A percentile compares a stretch with the other conserved stretches of the same genome.
phyloP scores from a whole-genome alignment of 208 protist genomes.

The Naegleria fowleri region DNA sequence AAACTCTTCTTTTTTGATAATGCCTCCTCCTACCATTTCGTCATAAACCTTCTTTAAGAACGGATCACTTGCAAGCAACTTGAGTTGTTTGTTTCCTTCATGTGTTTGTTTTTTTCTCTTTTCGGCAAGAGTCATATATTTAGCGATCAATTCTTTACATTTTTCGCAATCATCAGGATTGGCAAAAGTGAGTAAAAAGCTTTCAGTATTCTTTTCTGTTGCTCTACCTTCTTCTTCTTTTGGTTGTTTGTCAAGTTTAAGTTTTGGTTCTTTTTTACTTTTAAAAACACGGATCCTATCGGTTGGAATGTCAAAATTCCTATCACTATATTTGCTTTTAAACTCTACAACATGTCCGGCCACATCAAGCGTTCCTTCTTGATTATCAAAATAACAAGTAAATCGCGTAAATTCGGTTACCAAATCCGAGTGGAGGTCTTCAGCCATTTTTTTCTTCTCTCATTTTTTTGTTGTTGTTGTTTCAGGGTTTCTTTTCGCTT shows the following conservation, averaged over 20 bases:
- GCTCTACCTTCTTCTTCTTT: background rate
- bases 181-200: background rate
- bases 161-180: background rate
- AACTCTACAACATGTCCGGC: background rate
- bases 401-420: background rate
- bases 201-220: conserved; percentile 7
- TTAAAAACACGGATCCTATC: background rate
- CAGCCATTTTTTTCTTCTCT: background rate
- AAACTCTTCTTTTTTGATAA: conserved; percentile 4
- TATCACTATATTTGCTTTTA: conserved; percentile 7
- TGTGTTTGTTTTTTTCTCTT: background rate
- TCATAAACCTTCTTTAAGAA: background rate
- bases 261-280: conserved; percentile 13
- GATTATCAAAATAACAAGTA: background rate
- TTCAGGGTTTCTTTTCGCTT: no score
- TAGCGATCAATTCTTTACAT: background rate
- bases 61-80: background rate
- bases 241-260: background rate
- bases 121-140: background rate
- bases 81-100: background rate
- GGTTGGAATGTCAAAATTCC: background rate
- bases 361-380: background rate
- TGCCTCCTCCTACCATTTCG: background rate
- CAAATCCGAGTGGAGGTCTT: background rate
- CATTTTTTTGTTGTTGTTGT: no score